These are phyloP conservation scores for Apiosordaria backusii DNA, from an alignment of 495 filamentous ascomycete species.

Conservation along the genomic window DNA sequence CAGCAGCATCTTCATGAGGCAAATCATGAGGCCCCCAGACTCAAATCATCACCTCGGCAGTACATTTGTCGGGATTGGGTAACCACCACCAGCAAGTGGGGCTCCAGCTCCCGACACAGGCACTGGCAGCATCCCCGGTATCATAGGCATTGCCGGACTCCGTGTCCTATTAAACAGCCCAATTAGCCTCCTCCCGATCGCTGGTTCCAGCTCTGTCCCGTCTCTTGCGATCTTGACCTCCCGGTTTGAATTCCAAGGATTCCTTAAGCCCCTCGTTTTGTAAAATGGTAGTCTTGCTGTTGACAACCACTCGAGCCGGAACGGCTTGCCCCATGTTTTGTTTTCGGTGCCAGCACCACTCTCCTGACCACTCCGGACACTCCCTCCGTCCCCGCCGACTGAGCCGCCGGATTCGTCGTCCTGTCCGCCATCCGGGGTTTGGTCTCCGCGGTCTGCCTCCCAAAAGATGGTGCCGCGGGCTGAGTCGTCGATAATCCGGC, in stretches of 20 bases:
- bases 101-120: constrained; percentile 2
- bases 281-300: constrained; percentile 87
- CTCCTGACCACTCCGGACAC: constrained; percentile 37
- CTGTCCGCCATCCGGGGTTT: constrained; percentile 35
- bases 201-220: constrained; percentile 89
- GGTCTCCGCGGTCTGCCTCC: constrained; percentile 69
- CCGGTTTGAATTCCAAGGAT: constrained; percentile 92
- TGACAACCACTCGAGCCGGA: constrained; percentile 88
- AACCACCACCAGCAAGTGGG: constrained; percentile 12
- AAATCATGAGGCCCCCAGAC: neutral
- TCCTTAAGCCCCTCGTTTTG: constrained; percentile 82
- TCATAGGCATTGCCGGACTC: constrained; percentile 36
- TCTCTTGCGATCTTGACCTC: constrained; percentile 97
- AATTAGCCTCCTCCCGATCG: constrained; percentile 70
- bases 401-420: constrained; percentile 33
- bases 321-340: constrained; percentile 88
- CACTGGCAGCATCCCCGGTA: constrained; percentile 9
- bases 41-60: neutral
- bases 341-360: constrained; percentile 37
- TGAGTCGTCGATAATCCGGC: constrained; percentile 89
- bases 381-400: constrained; percentile 28
- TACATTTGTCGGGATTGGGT: constrained; percentile 1
- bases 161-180: constrained; percentile 68
- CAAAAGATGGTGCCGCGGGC: constrained; percentile 94
- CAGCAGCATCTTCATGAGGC: neutral